Percentiles rank a stretch among this genome's conserved stretches.
These are phyloP conservation scores for Yamadazyma jaroonii DNA, from an alignment of 1,139 yeast genomes.

Conservation along the genomic window DNA sequence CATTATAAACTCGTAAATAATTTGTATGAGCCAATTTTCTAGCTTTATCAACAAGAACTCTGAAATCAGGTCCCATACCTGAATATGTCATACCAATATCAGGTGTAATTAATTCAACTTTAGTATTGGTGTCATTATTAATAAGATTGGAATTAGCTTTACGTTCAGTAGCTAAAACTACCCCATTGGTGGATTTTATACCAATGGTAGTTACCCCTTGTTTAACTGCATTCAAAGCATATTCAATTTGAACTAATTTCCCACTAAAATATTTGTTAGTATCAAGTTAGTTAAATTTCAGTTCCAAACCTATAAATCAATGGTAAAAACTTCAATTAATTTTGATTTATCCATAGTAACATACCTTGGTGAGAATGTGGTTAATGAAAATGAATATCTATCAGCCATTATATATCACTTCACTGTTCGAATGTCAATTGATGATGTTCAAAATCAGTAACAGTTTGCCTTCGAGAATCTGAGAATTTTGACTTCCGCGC, in stretches of 20 bases:
- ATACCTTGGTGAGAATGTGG: conserved; percentile 94
- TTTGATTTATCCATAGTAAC: conserved; percentile 35
- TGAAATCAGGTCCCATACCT: conserved; percentile 99
- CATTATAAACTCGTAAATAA: conserved; percentile 91
- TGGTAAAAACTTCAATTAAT: too few species aligned
- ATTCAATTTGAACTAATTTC: conserved; percentile 95
- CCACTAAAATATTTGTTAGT: conserved; percentile 61
- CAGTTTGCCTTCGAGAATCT: conserved; percentile 17
- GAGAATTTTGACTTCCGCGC: too few species aligned
- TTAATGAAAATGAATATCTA: conserved; percentile 93
- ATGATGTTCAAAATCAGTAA: neutral
- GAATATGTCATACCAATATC: conserved; percentile 96
- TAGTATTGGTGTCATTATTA: conserved; percentile 70
- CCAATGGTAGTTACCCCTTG: conserved; percentile 98
- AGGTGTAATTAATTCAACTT: conserved; percentile 85
- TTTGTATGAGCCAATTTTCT: conserved; percentile 91
- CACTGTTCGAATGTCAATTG: neutral
- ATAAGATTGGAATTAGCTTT: conserved; percentile 79
- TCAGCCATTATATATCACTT: conserved; percentile 68
- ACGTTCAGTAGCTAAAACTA: conserved; percentile 95
- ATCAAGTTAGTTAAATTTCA: conserved; percentile 4
- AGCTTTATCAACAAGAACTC: conserved; percentile 91
- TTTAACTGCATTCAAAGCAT: conserved; percentile 95
- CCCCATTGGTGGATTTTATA: conserved; percentile 93
- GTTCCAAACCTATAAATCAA: too few species aligned